phyloP scores from a whole-genome alignment of 495 filamentous ascomycete species.

The Tuber melanosporum region DNA sequence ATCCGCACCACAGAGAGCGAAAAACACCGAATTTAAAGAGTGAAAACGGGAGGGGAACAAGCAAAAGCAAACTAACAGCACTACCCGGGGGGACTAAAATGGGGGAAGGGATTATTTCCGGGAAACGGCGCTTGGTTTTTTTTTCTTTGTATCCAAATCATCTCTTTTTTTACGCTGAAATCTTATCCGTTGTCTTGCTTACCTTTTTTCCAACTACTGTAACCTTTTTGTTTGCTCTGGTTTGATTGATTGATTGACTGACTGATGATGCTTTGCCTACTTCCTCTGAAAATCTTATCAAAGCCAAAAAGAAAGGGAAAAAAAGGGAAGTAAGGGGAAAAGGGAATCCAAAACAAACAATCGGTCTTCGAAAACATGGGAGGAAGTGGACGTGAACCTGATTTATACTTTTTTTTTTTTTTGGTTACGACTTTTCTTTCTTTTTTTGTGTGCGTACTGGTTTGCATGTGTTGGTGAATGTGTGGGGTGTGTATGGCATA shows the following conservation, averaged over 20 bases:
- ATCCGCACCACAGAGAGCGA: constrained; percentile 60
- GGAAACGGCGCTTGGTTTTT: constrained; percentile 37
- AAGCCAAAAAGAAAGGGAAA: background rate
- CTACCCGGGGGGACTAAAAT: constrained; percentile 21
- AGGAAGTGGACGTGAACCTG: background rate
- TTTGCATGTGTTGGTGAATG: too few species aligned
- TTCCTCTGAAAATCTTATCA: background rate
- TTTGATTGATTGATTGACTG: background rate
- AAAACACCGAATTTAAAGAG: constrained; percentile 62
- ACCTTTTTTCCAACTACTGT: background rate
- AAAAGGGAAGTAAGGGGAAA: background rate
- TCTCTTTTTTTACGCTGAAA: constrained; percentile 36
- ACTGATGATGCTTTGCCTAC: background rate
- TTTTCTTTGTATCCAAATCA: constrained; percentile 37
- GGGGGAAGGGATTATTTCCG: constrained; percentile 16
- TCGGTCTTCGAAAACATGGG: background rate
- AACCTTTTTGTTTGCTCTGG: background rate
- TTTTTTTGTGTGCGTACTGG: background rate
- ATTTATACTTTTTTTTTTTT: background rate
- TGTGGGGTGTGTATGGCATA: background rate
- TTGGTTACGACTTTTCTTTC: background rate
- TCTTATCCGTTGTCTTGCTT: constrained; percentile 10
- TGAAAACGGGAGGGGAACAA: constrained; percentile 14
- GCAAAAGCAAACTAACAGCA: background rate
- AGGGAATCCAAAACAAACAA: background rate